These are phyloP conservation scores for Myxozyma geophila DNA, from an alignment of 805 yeast species.

Conservation along the genomic window DNA sequence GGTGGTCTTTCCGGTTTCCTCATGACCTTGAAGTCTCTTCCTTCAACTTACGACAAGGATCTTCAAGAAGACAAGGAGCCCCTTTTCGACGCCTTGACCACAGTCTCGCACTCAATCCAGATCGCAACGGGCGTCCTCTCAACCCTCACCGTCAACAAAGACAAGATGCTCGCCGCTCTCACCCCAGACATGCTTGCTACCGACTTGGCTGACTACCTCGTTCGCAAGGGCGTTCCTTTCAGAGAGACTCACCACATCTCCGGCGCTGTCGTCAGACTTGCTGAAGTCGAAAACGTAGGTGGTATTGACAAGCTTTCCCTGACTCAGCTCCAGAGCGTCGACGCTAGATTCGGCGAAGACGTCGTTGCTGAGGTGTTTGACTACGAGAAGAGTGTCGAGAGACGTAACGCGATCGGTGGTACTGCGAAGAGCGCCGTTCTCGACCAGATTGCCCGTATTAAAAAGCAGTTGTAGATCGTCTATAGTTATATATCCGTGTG, in stretches of 20 bases:
- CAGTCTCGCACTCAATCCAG: constrained; percentile 90
- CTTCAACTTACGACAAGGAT: constrained; percentile 96
- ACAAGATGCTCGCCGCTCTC: constrained; percentile 81
- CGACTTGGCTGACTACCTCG: constrained; percentile 95
- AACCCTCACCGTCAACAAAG: constrained; percentile 73
- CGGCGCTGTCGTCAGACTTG: constrained; percentile 92
- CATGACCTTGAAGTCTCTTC: constrained; percentile 96
- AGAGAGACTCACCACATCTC: constrained; percentile 99
- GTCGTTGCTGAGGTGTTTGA: constrained; percentile 77
- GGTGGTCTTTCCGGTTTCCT: constrained; percentile 94
- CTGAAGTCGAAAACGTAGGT: constrained; percentile 74
- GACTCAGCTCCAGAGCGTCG: constrained; percentile 79
- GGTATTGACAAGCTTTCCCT: constrained; percentile 86
- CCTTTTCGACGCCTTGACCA: constrained; percentile 84
- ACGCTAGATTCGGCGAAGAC: constrained; percentile 76
- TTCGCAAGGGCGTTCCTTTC: constrained; percentile 97
- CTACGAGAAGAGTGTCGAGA: constrained; percentile 92
- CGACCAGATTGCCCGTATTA: constrained; percentile 60
- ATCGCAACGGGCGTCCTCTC: constrained; percentile 97
- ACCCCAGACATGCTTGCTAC: constrained; percentile 99
- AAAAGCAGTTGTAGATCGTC: constrained; percentile 22
- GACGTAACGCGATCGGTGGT: constrained; percentile 96
- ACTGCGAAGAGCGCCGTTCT: constrained; percentile 90
- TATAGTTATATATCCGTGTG: background rate
- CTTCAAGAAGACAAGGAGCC: constrained; percentile 99